Evolutionary conservation across 495 filamentous ascomycete genomes (phyloP), one percentile per base, ranked within the genome.

Genomic region (Hyaloscypha bicolor): DNA sequence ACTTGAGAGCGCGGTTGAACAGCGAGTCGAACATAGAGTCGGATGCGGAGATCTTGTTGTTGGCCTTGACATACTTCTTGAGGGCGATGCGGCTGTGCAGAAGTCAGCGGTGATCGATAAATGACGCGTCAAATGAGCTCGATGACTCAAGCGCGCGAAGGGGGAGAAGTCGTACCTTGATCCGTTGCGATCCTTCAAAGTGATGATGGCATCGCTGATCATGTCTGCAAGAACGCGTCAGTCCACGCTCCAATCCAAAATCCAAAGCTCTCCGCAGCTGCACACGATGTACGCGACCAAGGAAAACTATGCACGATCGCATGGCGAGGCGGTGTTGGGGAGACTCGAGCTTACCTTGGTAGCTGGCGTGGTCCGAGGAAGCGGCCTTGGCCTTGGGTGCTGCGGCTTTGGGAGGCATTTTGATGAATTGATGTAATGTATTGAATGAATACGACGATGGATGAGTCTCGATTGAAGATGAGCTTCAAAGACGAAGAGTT

Each of bases 51-150:
- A 96, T 86, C 77, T 89, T 91, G 87, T 98, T 97, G 90, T 99
- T 98, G 73, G 91, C 88, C 79, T 87, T 86, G 74, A 99, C 91
- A 83, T 98, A 99, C 80, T 99, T 97, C 91, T 97, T 97, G 77
- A 99, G 88, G 32, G 92, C 91, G 78, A 94, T 90, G 72, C 95
- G 96, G 81, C 95, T 99, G 76, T 73, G 60, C 60, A 56, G 22
- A 39, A 19, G 61, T 66, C 32, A 65, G 66, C 60, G 16, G 35
- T 42, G 8, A 57, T 16, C 53, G 42, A 67, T 56, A 62, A 65
- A 66, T 0, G 67, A 65, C 72, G 69, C 69, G 62, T 71, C 66
- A 45, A 62, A 29, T 51, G 16, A 3, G 9, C 19, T 55, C 31
- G 65, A 63, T 22, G 6, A 3, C 25, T 11, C 37, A 48, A n/a